A percentile compares a stretch with the other conserved stretches of the same genome.
Evolutionary conservation across 176 grass and related monocot genomes (phyloP).

Genomic region (Elymus sibiricus): DNA sequence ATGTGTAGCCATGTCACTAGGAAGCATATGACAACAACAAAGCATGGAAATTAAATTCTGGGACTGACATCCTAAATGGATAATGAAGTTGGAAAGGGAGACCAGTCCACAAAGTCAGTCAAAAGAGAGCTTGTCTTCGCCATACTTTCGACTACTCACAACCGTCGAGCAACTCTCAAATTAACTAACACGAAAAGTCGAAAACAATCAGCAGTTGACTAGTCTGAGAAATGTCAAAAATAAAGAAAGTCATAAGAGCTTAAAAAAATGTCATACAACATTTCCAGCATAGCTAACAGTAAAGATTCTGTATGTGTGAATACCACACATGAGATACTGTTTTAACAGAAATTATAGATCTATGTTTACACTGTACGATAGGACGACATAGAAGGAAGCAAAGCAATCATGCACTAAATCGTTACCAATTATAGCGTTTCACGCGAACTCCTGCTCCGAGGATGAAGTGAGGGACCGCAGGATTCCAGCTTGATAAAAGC

Average conservation of each 20-base stretch:
- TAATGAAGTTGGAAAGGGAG: neutral
- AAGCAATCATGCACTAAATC: neutral
- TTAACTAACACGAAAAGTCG: neutral
- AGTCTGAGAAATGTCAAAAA: neutral
- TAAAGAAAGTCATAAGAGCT: neutral
- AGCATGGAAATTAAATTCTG: neutral
- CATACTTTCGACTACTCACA: neutral
- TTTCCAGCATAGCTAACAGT: neutral
- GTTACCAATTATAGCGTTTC: slow-evolving; percentile 33
- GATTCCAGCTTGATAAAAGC: slow-evolving; percentile 43
- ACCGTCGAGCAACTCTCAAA: neutral
- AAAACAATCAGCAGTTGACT: neutral
- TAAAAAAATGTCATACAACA: neutral
- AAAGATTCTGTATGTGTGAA: neutral
- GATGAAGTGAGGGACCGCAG: slow-evolving; percentile 58
- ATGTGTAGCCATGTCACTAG: neutral
- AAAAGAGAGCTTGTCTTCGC: neutral
- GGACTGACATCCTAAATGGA: neutral
- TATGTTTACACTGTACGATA: neutral
- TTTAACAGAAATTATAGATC: neutral
- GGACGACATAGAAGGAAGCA: slow-evolving; percentile 1
- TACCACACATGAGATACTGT: neutral
- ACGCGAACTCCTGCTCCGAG: slow-evolving; percentile 30
- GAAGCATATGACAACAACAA: neutral
- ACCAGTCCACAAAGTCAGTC: neutral